Evolutionary conservation across 495 filamentous ascomycete genomes (phyloP).

Genomic region (Astrocystis sublimbata): DNA sequence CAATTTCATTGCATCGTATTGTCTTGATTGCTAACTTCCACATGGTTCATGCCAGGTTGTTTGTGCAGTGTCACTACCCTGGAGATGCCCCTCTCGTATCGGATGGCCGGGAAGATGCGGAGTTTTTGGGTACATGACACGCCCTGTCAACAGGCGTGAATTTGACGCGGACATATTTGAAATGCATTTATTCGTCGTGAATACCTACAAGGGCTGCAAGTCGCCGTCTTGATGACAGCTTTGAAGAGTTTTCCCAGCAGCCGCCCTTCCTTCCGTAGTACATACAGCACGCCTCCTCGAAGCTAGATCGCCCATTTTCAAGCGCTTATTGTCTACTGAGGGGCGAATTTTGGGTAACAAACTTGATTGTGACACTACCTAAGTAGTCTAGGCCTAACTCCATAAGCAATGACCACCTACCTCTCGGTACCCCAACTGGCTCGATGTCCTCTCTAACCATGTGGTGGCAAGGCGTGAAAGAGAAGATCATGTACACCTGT

Average conservation of each 20-base stretch:
- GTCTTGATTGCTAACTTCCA: background rate
- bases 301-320: background rate
- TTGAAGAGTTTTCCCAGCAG: background rate
- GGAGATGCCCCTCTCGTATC: conserved; percentile 2
- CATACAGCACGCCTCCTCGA: background rate
- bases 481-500: conserved; percentile 14
- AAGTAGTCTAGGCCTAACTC: background rate
- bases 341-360: conserved; percentile 16
- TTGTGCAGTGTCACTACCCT: background rate
- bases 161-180: conserved; percentile 5
- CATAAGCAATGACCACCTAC: conserved; percentile 6
- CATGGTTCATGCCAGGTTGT: too few relatives aligned
- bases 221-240: background rate
- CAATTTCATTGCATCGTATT: background rate
- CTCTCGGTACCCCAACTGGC: background rate
- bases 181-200: background rate
- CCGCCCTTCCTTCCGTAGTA: background rate
- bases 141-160: conserved; percentile 1
- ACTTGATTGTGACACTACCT: conserved; percentile 11
- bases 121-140: conserved; percentile 9
- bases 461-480: conserved; percentile 1
- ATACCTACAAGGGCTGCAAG: conserved; percentile 4
- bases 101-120: conserved; percentile 16
- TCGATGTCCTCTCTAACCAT: conserved; percentile 10
- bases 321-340: conserved; percentile 16